Base-by-base conservation (phyloP, 345 rosid genomes). In the Psidium guajava region DNA sequence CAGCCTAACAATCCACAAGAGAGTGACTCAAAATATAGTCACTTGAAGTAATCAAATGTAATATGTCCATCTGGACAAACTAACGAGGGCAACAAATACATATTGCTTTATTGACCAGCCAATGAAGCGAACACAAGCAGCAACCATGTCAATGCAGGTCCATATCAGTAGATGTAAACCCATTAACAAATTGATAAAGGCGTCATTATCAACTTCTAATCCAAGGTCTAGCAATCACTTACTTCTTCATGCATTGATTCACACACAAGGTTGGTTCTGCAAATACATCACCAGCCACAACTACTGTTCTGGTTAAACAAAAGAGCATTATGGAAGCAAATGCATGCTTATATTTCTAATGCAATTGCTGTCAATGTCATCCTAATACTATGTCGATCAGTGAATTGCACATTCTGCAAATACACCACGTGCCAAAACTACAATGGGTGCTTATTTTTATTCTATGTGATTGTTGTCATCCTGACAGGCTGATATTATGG, bases 1-100 rank as follows among this genome's bases (percentile, higher is more conserved):
- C 99, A 73, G 92, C 99, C 99, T 98, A 86, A 54, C 81, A 89
- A 85, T 83, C 74, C 85, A 25, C 85, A 83, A 25, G 36, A 32
- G 54, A 75, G 83, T 8, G 58, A 44, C 59, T 18, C 11, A 16
- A 47, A 52, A 53, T 28, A 74, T 74, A 16, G 75, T 73, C 47
- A 61, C 9, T n/a, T 47, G 47, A 69, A 69, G 25, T 9, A 36
- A 69, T 69, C 80, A 10, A 61, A 69, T 47, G 13, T 18, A 69
- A 69, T 1, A 21, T 69, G 13, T 69, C 80, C 80, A 69, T 36
- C 80, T 9, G 80, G 80, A 32, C 42, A 61, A 69, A 69, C 3
- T 69, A 24, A 69, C 8, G 47, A 69, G 14, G 80, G 25, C 24
- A 20, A 69, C 13, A 69, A 32, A 36, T 69, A 36, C 47, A 69